Percentiles rank a stretch among this genome's conserved stretches.
Evolutionary conservation across 306 rosid species (phyloP).

Genomic region (Alnus rubra): DNA sequence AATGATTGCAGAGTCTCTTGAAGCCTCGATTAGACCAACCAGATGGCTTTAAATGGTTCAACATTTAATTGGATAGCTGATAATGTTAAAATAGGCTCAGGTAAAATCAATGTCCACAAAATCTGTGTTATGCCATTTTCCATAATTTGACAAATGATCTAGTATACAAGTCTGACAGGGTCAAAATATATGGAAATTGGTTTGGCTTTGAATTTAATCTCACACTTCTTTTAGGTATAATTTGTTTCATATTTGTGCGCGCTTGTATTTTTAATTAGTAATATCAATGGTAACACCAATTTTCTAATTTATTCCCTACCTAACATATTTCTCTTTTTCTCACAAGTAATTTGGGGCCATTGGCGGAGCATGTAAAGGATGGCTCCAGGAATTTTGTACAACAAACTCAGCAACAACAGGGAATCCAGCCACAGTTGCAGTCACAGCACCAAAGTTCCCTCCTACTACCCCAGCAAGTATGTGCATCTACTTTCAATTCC

Average conservation of each 20-base stretch:
- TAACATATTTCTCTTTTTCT: constrained; percentile 25
- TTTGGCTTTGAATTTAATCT: neutral
- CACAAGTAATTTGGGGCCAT: constrained; percentile 65
- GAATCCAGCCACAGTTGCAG: constrained; percentile 63
- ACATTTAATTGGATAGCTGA: neutral
- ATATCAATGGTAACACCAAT: neutral
- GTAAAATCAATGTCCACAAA: neutral
- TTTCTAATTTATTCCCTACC: neutral
- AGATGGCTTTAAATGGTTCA: neutral
- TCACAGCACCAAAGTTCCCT: constrained; percentile 63
- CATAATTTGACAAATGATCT: neutral
- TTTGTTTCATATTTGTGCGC: neutral
- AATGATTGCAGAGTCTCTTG: neutral
- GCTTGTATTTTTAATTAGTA: neutral
- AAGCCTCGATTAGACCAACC: neutral
- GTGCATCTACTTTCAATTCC: constrained; percentile 19
- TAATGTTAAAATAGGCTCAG: neutral
- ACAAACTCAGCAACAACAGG: constrained; percentile 66
- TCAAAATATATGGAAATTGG: neutral
- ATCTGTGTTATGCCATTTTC: neutral
- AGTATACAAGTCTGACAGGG: neutral
- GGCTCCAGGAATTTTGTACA: constrained; percentile 62
- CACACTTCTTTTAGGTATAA: neutral
- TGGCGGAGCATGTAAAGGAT: constrained; percentile 75
- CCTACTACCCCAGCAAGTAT: constrained; percentile 72